These are phyloP conservation scores for Vaccinium vitisidaea DNA, from an alignment of 148 eudicot genomes.

Conservation along the genomic window DNA sequence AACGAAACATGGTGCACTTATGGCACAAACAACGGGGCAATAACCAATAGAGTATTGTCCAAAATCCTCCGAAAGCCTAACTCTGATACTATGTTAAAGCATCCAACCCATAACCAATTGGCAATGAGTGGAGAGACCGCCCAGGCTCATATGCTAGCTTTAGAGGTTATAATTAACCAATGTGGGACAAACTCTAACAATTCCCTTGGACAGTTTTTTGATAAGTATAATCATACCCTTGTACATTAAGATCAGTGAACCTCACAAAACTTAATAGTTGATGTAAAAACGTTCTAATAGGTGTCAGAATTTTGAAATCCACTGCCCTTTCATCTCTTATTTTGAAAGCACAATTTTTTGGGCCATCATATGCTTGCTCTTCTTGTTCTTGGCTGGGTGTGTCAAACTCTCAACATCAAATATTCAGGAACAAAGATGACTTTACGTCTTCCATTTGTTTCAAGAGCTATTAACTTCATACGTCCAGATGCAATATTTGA, in stretches of 20 bases:
- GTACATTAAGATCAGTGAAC: background rate
- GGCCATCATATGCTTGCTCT: background rate
- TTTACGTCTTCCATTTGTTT: background rate
- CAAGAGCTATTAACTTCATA: background rate
- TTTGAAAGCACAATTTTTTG: background rate
- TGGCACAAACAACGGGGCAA: too few relatives aligned
- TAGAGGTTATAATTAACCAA: too few relatives aligned
- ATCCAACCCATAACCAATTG: too few relatives aligned
- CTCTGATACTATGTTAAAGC: too few relatives aligned
- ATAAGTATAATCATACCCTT: background rate
- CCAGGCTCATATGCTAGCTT: too few relatives aligned
- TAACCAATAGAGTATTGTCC: too few relatives aligned
- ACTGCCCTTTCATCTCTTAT: slow-evolving; percentile 5
- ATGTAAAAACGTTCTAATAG: background rate
- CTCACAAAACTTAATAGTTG: background rate
- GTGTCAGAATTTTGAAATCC: background rate
- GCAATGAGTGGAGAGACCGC: too few relatives aligned
- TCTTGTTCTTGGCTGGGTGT: background rate
- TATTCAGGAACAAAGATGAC: background rate
- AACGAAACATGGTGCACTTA: too few relatives aligned
- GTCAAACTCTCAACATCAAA: slow-evolving; percentile 1
- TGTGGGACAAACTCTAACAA: too few relatives aligned
- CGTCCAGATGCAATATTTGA: background rate
- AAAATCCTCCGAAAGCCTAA: too few relatives aligned
- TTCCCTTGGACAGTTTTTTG: too few relatives aligned